Evolutionary conservation across 164 flowering plant genomes (phyloP).

Genomic region (Liquidambar formosana): DNA sequence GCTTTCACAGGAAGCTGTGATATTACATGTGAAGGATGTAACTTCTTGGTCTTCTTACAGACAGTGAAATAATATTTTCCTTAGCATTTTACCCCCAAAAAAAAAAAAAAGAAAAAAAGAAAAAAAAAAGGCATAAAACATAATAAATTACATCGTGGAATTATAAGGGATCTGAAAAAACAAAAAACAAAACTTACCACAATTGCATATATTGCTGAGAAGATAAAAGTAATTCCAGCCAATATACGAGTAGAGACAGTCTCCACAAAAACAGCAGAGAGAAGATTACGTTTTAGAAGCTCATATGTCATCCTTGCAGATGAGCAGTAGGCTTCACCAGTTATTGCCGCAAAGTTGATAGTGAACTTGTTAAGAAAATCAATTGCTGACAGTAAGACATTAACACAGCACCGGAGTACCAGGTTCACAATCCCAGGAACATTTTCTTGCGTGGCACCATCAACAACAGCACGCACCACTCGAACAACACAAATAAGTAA

Average conservation of each 20-base stretch:
- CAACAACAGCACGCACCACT: constrained; percentile 69
- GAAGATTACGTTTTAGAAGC: constrained; percentile 77
- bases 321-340: constrained; percentile 77
- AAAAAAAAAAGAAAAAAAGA: not conserved
- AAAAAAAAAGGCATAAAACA: too few relatives aligned
- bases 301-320: constrained; percentile 86
- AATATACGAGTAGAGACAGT: constrained; percentile 73
- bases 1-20: too few relatives aligned
- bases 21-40: too few relatives aligned
- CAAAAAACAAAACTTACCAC: constrained; percentile 37
- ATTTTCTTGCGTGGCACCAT: constrained; percentile 65
- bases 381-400: constrained; percentile 52
- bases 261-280: constrained; percentile 81
- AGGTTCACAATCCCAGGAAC: constrained; percentile 57
- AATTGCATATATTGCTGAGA: constrained; percentile 71
- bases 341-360: constrained; percentile 82
- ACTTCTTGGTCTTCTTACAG: too few relatives aligned
- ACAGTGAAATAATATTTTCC: too few relatives aligned
- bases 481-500: constrained; percentile 59
- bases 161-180: not conserved
- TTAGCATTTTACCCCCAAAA: too few relatives aligned
- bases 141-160: not conserved
- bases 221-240: constrained; percentile 59
- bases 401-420: constrained; percentile 64
- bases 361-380: constrained; percentile 86